Evolutionary conservation across 2,329 filamentous ascomycete genomes (phyloP).

Genomic region (Aspergillus neoniger): DNA sequence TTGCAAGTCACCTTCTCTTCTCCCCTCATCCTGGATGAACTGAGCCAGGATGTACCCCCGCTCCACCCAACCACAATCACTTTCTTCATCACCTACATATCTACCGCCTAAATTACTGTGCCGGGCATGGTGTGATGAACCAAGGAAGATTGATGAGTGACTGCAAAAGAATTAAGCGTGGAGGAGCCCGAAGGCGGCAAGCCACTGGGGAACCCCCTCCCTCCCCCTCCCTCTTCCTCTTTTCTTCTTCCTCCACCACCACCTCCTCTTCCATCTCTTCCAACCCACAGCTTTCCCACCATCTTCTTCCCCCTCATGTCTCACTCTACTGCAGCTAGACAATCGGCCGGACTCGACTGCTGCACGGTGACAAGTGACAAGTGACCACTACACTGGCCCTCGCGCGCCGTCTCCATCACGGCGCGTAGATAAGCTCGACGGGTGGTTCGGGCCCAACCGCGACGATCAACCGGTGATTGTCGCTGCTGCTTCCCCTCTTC

Average conservation of each 20-base stretch:
- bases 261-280: neutral
- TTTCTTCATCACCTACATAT: neutral
- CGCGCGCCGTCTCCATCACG: slow-evolving; percentile 15
- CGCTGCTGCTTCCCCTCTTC: slow-evolving; percentile 13
- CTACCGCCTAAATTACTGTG: neutral
- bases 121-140: neutral
- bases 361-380: slow-evolving; percentile 6
- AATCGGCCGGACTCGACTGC: slow-evolving; percentile 4
- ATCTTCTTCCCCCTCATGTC: neutral
- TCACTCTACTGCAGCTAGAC: neutral
- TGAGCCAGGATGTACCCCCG: neutral
- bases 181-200: neutral
- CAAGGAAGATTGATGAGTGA: neutral
- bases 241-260: neutral
- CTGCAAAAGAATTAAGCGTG: neutral
- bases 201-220: neutral
- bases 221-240: neutral
- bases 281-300: neutral
- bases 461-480: slow-evolving; percentile 29
- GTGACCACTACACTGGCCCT: neutral
- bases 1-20: no score
- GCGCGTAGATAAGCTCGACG: slow-evolving; percentile 28
- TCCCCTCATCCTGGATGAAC: neutral
- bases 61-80: neutral
- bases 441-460: slow-evolving; percentile 24